Conservation (phyloP, 2,329 filamentous ascomycete species). For the Aspergillus transmontanensis region DNA sequence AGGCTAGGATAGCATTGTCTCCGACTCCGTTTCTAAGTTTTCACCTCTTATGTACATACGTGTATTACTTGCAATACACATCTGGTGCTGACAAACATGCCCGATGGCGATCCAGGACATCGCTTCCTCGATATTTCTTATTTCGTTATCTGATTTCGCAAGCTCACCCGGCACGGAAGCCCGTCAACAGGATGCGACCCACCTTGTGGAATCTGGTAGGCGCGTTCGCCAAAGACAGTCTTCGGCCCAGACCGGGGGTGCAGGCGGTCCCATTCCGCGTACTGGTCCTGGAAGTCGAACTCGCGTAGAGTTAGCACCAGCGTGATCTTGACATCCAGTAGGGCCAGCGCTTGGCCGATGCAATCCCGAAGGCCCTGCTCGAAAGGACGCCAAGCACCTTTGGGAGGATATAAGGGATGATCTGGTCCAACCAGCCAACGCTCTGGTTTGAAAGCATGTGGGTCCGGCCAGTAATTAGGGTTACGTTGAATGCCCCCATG, state of each 20-base stretch:
- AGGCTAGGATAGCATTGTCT: no score
- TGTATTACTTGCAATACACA: no score
- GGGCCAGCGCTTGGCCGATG: slow-evolving; percentile 52
- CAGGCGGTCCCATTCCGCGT: slow-evolving; percentile 10
- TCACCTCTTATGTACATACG: no score
- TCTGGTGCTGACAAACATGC: no score
- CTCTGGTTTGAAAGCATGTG: slow-evolving; percentile 37
- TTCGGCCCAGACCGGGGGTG: slow-evolving; percentile 35
- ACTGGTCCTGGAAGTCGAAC: slow-evolving; percentile 26
- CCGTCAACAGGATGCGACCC: background rate
- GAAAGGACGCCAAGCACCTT: slow-evolving; percentile 52
- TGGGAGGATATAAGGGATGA: slow-evolving; percentile 27
- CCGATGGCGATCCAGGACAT: no score
- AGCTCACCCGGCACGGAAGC: background rate
- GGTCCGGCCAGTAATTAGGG: slow-evolving; percentile 20
- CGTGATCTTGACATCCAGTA: slow-evolving; percentile 43
- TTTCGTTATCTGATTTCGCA: background rate
- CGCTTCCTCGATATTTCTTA: no score
- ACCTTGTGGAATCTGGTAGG: background rate
- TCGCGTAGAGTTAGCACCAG: slow-evolving; percentile 26
- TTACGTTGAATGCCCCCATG: slow-evolving; percentile 21
- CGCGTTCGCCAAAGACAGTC: slow-evolving; percentile 13
- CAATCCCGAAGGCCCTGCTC: slow-evolving; percentile 52
- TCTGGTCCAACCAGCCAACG: slow-evolving; percentile 34
- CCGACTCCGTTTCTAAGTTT: no score